Percentiles rank a stretch among this genome's conserved stretches.
Conservation (phyloP, 306 rosid genomes). For the Sechiopsis laciniata region DNA sequence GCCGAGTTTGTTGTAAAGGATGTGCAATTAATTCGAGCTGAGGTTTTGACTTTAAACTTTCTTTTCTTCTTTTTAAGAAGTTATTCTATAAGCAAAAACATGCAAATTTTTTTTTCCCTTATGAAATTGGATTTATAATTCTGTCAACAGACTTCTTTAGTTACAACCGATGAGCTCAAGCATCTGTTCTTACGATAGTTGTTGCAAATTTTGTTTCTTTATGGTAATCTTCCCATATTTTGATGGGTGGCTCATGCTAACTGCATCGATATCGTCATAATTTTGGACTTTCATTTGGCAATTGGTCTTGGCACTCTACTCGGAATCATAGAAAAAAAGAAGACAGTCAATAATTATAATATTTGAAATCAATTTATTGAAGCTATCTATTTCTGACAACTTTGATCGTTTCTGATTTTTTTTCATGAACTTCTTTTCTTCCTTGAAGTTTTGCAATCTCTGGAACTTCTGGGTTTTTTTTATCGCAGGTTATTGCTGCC, state of each 20-base stretch:
- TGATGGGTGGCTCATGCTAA: neutral
- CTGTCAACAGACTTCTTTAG: neutral
- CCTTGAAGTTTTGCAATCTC: neutral
- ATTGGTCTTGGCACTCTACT: neutral
- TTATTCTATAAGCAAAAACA: neutral
- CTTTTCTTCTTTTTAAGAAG: neutral
- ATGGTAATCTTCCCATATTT: neutral
- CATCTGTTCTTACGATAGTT: neutral
- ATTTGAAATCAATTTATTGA: neutral
- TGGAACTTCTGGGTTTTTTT: constrained; percentile 7
- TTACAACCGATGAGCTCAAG: constrained; percentile 7
- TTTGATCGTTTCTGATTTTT: neutral
- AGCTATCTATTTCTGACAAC: neutral
- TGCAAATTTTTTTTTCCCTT: neutral
- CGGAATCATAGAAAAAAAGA: neutral
- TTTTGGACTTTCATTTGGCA: neutral
- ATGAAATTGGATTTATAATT: neutral
- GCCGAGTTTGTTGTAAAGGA: constrained; percentile 74
- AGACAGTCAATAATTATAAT: neutral
- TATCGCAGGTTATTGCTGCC: neutral
- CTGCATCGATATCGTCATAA: neutral
- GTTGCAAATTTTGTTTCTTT: neutral
- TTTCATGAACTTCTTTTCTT: neutral
- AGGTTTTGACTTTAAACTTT: constrained; percentile 49
- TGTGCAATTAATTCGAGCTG: constrained; percentile 80